A percentile compares a stretch with the other conserved stretches of the same genome.
Conservation (phyloP, 441 rosid species). For the Arabidopsis lyrata region DNA sequence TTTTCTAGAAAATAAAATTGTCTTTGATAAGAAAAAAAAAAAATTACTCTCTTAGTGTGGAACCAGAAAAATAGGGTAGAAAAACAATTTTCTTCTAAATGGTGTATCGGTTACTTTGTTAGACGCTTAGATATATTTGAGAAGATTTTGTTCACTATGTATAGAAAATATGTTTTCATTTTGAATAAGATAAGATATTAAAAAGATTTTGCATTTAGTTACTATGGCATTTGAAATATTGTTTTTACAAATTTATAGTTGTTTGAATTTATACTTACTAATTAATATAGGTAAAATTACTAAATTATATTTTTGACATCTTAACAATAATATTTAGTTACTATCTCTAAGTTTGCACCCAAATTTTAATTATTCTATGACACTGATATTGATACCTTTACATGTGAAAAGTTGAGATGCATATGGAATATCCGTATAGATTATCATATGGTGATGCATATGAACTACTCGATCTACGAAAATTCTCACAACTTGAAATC, state of each 20-base stretch:
- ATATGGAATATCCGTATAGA: neutral
- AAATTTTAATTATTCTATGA: neutral
- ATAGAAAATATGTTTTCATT: neutral
- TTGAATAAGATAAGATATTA: neutral
- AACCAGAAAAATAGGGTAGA: too few relatives aligned
- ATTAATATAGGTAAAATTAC: neutral
- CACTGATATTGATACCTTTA: neutral
- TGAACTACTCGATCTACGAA: conserved; percentile 1
- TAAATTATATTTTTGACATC: neutral
- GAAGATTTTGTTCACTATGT: neutral
- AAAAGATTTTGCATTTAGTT: conserved; percentile 1
- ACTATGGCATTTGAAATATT: neutral
- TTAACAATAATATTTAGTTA: neutral
- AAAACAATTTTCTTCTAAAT: too few relatives aligned
- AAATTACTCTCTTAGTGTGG: too few relatives aligned
- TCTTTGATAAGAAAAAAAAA: too few relatives aligned
- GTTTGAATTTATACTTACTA: neutral
- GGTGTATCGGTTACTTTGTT: too few relatives aligned
- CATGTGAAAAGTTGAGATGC: neutral
- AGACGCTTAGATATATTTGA: neutral
- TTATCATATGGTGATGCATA: neutral
- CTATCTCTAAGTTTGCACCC: neutral
- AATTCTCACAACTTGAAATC: neutral
- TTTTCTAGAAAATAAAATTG: too few relatives aligned
- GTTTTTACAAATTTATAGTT: neutral